Base-by-base conservation (phyloP, 345 rosid genomes). In the Xanthoceras sorbifolium region DNA sequence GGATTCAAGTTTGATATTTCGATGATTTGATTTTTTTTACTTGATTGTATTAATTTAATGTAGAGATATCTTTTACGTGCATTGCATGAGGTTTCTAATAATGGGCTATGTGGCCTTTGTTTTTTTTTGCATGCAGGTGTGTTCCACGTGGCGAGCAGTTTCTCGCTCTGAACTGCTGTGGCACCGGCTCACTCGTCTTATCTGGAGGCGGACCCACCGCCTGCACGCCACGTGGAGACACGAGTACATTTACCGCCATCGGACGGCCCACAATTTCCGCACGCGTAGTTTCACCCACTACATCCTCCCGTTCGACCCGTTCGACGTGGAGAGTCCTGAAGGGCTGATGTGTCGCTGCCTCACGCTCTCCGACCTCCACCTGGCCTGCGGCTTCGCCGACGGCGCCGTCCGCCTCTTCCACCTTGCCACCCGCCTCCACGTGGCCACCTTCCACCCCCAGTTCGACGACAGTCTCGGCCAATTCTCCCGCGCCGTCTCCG, bases 361-460 rank as follows among this genome's bases (percentile, higher is more conserved):
- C 44, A 75, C 90, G 0, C 89, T 96, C 66, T 93, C 99, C 0
- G 98, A 96, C 57, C 83, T 65, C 38, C 76, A 89, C 75, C 85
- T 96, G n/a, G 98, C 97, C 3, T 85, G 91, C 14, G 98, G 99
- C 0, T 96, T 91, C 69, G 93, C 93, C 0, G 99, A 96, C 46
- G 98, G 99, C 2, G 84, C 91, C 2, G 94, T 96, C 66, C 93
- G 97, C 23, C 83, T 96, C 4, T 96, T 93, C 46, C 82, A 84
- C 52, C 88, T 96, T 0, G 64, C 65, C 55, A 89, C 87, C 28
- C 94, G 86, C 50, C 79, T 81, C 48, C 94, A 96, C 50, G 54
- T 87, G 5, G 78, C 86, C 22, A 96, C 97, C 6, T 83, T 87
- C 79, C 87, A 81, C 8, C 97, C 98, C 5, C 85, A 79, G 55